Percentiles rank a stretch among this genome's conserved stretches.
Conservation (phyloP, 2,329 filamentous ascomycete genomes). For the Colletotrichum godetiae region DNA sequence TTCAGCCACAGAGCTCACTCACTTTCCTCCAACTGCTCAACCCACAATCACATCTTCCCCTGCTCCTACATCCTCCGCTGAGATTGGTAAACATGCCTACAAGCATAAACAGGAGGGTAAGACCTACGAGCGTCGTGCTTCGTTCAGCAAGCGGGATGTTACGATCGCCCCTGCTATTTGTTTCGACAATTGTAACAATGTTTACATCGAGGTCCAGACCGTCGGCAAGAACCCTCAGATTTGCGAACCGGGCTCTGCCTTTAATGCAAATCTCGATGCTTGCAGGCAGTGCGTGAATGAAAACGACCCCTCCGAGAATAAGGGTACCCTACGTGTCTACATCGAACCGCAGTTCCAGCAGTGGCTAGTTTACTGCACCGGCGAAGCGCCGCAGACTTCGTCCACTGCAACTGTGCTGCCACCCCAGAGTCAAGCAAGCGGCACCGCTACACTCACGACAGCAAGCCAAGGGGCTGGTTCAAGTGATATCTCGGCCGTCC, state of each 20-base stretch:
- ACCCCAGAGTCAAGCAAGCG: constrained; percentile 42
- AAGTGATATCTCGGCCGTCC: constrained; percentile 17
- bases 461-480: constrained; percentile 15
- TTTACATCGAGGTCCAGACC: constrained; percentile 55
- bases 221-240: constrained; percentile 60
- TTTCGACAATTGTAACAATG: constrained; percentile 64
- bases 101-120: constrained; percentile 29
- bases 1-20: constrained; percentile 61
- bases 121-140: constrained; percentile 34
- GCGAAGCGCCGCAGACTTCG: constrained; percentile 36
- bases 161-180: constrained; percentile 59
- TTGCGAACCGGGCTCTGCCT: constrained; percentile 56
- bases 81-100: constrained; percentile 29
- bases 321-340: constrained; percentile 46
- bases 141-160: constrained; percentile 51
- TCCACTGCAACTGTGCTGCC: constrained; percentile 40
- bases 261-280: constrained; percentile 45
- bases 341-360: constrained; percentile 53
- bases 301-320: constrained; percentile 38
- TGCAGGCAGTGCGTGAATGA: constrained; percentile 57
- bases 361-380: constrained; percentile 58
- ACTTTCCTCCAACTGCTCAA: constrained; percentile 46
- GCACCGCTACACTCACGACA: constrained; percentile 33
- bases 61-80: not conserved
- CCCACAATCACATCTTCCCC: constrained; percentile 37